Percentiles rank a stretch among this genome's conserved stretches.
Conservation (phyloP, 192 early-diverging fungal genomes). For the Linderina pennispora region DNA sequence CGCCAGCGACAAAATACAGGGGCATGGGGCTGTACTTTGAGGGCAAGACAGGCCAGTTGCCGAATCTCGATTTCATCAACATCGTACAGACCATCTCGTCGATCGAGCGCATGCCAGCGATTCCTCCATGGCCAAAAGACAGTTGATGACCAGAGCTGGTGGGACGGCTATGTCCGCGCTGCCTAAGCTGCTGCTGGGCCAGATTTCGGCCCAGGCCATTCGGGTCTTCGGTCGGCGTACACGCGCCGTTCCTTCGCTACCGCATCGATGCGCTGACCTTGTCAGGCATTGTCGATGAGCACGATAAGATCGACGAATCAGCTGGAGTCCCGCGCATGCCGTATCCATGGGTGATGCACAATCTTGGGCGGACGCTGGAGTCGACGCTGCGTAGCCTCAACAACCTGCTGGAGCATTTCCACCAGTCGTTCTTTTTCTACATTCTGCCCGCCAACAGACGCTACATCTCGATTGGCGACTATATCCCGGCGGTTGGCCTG, state of each 20-base stretch:
- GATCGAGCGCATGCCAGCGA: slow-evolving; percentile 44
- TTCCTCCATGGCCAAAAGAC: slow-evolving; percentile 37
- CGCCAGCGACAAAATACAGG: slow-evolving; percentile 48
- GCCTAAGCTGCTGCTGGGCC: slow-evolving; percentile 26
- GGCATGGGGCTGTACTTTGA: slow-evolving; percentile 71
- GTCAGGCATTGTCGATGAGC: slow-evolving; percentile 24
- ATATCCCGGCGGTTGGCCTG: slow-evolving; percentile 78
- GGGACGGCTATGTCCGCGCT: no score
- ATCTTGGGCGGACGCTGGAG: slow-evolving; percentile 60
- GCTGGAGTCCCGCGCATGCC: slow-evolving; percentile 4
- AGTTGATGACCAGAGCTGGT: no score
- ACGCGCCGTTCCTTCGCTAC: slow-evolving; percentile 51
- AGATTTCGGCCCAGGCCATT: slow-evolving; percentile 34
- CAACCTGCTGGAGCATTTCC: slow-evolving; percentile 89
- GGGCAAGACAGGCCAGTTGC: slow-evolving; percentile 86
- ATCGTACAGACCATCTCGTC: slow-evolving; percentile 57
- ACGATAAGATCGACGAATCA: slow-evolving; percentile 1
- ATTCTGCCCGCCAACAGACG: slow-evolving; percentile 68
- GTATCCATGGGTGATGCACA: background rate
- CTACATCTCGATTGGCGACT: slow-evolving; percentile 86
- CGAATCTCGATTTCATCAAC: slow-evolving; percentile 88
- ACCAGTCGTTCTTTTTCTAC: slow-evolving; percentile 97
- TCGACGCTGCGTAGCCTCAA: slow-evolving; percentile 78
- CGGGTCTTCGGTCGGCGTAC: slow-evolving; percentile 29
- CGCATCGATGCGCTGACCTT: slow-evolving; percentile 76